Evolutionary conservation across 2,329 filamentous ascomycete species (phyloP).

Genomic region (Colletotrichum kahawae): DNA sequence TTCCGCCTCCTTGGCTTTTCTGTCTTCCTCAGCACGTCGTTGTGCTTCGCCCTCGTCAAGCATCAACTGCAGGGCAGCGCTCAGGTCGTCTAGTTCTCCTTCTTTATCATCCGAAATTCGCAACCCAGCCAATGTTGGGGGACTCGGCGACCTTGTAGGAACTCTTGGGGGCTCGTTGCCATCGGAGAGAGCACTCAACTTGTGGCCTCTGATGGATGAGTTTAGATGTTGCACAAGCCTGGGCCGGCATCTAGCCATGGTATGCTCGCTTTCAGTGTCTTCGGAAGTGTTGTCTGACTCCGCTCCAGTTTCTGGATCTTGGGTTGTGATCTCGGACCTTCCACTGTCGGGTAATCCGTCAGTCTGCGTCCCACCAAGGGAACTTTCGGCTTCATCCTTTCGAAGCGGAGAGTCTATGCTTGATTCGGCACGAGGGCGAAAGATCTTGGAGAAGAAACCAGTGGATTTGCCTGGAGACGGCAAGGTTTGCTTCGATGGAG

Average conservation of each 20-base stretch:
- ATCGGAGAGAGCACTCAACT: background rate
- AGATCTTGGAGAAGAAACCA: background rate
- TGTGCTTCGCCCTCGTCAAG: conserved; percentile 14
- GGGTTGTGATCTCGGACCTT: background rate
- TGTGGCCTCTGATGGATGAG: background rate
- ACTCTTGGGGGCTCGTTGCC: background rate
- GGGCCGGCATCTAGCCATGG: background rate
- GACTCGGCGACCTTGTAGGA: background rate
- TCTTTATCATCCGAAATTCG: conserved; percentile 22
- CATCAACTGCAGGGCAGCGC: conserved; percentile 10
- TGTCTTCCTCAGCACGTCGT: conserved; percentile 12
- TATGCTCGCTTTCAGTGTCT: background rate
- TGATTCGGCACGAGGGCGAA: background rate
- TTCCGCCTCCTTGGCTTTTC: background rate
- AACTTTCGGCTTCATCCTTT: background rate
- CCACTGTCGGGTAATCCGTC: background rate
- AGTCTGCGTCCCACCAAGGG: background rate
- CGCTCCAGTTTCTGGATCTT: background rate
- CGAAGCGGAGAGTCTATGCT: background rate
- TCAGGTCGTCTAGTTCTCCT: conserved; percentile 19
- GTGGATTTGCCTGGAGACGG: background rate
- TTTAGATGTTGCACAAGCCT: conserved; percentile 2
- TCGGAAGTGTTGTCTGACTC: background rate
- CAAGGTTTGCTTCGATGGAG: background rate
- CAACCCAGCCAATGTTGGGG: background rate